Evolutionary conservation across 2,329 filamentous ascomycete genomes (phyloP).

Genomic region (Colletotrichum theobromicola): DNA sequence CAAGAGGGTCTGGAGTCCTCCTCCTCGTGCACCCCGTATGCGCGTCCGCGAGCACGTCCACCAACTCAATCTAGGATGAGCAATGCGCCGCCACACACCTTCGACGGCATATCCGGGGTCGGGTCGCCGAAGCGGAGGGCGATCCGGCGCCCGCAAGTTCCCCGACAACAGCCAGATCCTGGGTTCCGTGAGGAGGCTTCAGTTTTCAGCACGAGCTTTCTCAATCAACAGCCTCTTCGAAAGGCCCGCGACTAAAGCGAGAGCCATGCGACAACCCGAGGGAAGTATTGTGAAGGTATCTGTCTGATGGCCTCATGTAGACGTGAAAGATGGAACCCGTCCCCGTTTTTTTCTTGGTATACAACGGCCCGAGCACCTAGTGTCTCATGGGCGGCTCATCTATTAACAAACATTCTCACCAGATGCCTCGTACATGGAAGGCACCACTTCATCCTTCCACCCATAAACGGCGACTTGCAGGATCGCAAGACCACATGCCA

Average conservation of each 20-base stretch:
- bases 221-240: not conserved
- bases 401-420: not conserved
- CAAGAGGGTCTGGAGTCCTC: not conserved
- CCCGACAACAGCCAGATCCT: not conserved
- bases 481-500: not conserved
- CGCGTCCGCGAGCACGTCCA: not conserved
- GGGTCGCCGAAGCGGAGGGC: not conserved
- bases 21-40: not conserved
- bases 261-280: not conserved
- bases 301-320: not conserved
- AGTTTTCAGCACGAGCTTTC: not conserved
- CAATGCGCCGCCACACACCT: not conserved
- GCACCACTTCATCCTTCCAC: not conserved
- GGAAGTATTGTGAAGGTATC: not conserved
- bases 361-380: not conserved
- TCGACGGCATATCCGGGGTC: not conserved
- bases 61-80: not conserved
- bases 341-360: not conserved
- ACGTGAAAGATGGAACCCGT: not conserved
- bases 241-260: not conserved
- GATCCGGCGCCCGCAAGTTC: not conserved
- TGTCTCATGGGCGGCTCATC: conserved; percentile 4
- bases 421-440: not conserved
- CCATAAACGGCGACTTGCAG: not conserved
- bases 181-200: not conserved